phyloP scores from a whole-genome alignment of 2,329 filamentous ascomycete species.

The Seiridium unicorne region DNA sequence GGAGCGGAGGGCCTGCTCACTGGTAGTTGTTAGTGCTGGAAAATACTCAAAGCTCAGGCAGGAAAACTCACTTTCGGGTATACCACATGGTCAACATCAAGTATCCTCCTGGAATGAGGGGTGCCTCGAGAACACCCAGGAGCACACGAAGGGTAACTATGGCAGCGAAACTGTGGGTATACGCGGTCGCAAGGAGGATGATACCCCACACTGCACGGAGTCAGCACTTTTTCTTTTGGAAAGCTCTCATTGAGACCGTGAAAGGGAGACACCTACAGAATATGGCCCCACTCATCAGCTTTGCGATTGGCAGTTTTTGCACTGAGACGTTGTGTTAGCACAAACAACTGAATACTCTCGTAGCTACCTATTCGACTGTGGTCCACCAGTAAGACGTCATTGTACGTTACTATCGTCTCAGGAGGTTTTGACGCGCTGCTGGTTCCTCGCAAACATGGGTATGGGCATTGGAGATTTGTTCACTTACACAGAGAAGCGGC shows the following conservation, averaged over 20 bases:
- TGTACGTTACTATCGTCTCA: no score
- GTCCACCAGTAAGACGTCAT: no score
- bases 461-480: background rate
- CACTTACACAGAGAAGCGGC: constrained; percentile 1
- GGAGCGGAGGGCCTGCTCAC: constrained; percentile 7
- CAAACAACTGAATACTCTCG: no score
- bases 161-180: constrained; percentile 4
- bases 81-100: constrained; percentile 11
- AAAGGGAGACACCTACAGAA: background rate
- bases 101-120: constrained; percentile 9
- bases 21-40: background rate
- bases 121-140: background rate
- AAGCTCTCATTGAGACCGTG: no score
- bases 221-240: background rate
- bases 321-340: background rate
- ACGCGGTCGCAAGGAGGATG: constrained; percentile 8
- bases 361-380: no score
- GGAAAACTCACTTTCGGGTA: constrained; percentile 5
- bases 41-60: background rate
- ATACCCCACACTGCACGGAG: constrained; percentile 9
- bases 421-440: no score
- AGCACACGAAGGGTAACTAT: constrained; percentile 7
- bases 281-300: constrained; percentile 8
- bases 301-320: constrained; percentile 8
- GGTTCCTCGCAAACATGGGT: no score